These are phyloP conservation scores for Tephrocybe sp. DNA, from an alignment of 768 basidiomycete species.

Conservation along the genomic window DNA sequence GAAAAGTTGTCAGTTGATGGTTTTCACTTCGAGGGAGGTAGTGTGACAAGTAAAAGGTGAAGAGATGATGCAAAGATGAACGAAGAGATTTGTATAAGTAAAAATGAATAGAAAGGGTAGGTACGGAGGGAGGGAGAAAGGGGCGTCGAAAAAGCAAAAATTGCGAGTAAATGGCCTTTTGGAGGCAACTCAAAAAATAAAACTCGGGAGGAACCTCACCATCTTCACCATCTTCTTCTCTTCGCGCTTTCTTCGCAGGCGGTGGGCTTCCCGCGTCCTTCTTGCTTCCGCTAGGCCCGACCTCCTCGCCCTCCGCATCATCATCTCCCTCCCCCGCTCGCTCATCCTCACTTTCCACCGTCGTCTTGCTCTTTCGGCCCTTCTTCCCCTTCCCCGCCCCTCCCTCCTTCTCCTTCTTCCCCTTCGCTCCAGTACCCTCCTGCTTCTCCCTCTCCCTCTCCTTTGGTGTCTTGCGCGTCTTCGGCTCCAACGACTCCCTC, in stretches of 20 bases:
- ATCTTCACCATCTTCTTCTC: constrained; percentile 60
- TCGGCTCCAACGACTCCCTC: constrained; percentile 50
- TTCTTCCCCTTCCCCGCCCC: constrained; percentile 37
- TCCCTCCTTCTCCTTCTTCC: constrained; percentile 24
- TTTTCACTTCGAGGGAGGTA: no score
- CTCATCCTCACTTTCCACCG: constrained; percentile 71
- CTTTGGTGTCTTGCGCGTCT: constrained; percentile 20
- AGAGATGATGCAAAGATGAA: no score
- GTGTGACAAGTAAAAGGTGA: no score
- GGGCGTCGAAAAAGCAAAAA: no score
- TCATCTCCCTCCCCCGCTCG: constrained; percentile 48
- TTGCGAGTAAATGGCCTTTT: no score
- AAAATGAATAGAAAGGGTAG: no score
- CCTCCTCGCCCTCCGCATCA: constrained; percentile 45
- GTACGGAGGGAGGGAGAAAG: no score
- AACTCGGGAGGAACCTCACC: constrained; percentile 40
- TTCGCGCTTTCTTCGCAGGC: constrained; percentile 63
- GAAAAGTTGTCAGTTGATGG: background rate
- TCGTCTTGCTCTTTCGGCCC: constrained; percentile 47
- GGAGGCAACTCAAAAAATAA: background rate
- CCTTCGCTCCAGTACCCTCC: constrained; percentile 34
- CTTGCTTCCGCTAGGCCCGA: constrained; percentile 34
- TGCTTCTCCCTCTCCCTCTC: constrained; percentile 1
- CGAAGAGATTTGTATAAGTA: no score
- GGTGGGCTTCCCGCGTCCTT: constrained; percentile 51